Evolutionary conservation across 1,284 basidiomycete species (phyloP), one percentile per base, ranked within the genome.

Genomic region (Microbotryum silenes-acaulis): DNA sequence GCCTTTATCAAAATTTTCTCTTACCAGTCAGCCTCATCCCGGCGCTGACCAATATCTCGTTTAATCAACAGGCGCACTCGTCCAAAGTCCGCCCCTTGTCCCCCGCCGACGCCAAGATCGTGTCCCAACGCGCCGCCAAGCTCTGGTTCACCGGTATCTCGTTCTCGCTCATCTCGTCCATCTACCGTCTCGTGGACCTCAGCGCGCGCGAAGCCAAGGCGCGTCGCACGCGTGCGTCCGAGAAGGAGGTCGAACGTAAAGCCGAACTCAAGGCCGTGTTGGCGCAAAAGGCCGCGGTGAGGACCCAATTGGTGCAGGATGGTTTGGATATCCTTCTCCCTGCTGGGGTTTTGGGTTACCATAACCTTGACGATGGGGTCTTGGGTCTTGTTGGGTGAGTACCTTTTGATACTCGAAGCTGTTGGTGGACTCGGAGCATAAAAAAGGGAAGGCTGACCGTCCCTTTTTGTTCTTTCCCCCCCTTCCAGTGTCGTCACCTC

Each of bases 141-240:
- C 88, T 92, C 77, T 99, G 94, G 94, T 79, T 97, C 50, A 80
- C 85, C 12, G 96, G 93, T 3, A 91, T 97, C 67, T 57, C 61
- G 33, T 70, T 68, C 62, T 70, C 69, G 29, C 51, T 73, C 59
- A 27, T 68, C 14, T 69, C 67, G 45, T 66, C 64, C 45, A 46
- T 65, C 18, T 73, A 73, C 68, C 65, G 67, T 44, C 54, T 68
- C 25, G 57, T 59, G 47, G 65, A 58, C 1, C 59, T 73, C 23
- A 55, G 56, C 53, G 53, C 52, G 57, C 54, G 67, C 44, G 50
- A 58, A 60, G 29, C 54, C 62, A 59, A 51, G 50, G 64, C 49
- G 61, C 65, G 48, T 56, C 61, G 68, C 62, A 71, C 53, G 73
- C 71, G 55, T 67, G 72, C 46, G 63, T 67, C 83, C 71, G 67